Evolutionary conservation across 1,284 basidiomycete species (phyloP).

Genomic region (Melampsora americana): DNA sequence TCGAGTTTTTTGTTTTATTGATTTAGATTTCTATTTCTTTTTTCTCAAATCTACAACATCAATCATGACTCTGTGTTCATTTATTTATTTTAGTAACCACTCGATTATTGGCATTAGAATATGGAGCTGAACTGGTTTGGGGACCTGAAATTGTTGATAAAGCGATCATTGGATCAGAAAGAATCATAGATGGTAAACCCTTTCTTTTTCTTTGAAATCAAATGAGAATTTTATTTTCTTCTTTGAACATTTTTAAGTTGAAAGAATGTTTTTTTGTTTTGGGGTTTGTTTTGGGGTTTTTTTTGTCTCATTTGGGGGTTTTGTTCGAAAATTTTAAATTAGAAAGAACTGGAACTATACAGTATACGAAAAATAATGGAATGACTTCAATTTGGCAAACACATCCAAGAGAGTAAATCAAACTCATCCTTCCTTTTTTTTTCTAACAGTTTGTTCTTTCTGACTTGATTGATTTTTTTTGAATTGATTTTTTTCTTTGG

Average conservation of each 20-base stretch:
- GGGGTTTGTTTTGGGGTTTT: no score
- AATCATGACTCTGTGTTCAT: background rate
- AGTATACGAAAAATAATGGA: constrained; percentile 65
- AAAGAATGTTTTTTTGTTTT: background rate
- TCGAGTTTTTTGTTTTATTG: no score
- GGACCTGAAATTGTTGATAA: constrained; percentile 86
- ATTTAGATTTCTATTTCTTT: no score
- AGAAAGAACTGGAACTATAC: constrained; percentile 84
- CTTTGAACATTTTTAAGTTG: background rate
- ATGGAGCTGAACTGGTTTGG: constrained; percentile 94
- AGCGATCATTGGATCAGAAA: constrained; percentile 80
- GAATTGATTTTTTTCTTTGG: background rate
- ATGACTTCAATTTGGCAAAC: constrained; percentile 79
- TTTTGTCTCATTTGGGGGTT: no score
- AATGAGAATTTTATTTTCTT: constrained; percentile 33
- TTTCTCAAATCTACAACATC: background rate
- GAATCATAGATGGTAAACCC: constrained; percentile 76
- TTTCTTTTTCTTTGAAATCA: no score
- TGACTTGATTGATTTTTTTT: constrained; percentile 52
- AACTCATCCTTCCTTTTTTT: no score
- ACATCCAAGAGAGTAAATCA: constrained; percentile 83
- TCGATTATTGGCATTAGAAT: constrained; percentile 79
- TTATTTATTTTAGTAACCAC: constrained; percentile 64
- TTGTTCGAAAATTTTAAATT: constrained; percentile 17
- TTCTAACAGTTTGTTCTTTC: constrained; percentile 64